Conservation (phyloP, 176 grass and related monocot genomes). For the Tuctoria greenei region DNA sequence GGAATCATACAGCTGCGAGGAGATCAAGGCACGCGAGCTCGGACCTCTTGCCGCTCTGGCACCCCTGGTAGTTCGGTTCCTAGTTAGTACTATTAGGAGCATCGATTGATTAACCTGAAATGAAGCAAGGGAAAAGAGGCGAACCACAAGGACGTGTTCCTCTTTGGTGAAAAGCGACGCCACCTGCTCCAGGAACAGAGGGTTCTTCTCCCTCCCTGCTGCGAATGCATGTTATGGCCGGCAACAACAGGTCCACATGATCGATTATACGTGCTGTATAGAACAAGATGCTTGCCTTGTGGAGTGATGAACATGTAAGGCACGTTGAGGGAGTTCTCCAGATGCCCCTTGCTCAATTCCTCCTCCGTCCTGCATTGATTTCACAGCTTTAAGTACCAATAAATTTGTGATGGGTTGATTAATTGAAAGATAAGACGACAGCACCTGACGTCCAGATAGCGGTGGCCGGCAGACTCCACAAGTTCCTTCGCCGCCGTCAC, state of each 20-base stretch:
- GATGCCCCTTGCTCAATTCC: slow-evolving; percentile 62
- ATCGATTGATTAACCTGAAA: background rate
- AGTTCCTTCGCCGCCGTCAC: slow-evolving; percentile 39
- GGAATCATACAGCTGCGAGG: slow-evolving; percentile 24
- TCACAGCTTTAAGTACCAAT: background rate
- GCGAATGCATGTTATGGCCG: no score
- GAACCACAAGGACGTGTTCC: slow-evolving; percentile 58
- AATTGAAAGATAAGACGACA: background rate
- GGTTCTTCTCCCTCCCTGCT: slow-evolving; percentile 71
- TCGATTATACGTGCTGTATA: no score
- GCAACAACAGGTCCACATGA: no score
- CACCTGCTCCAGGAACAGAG: slow-evolving; percentile 56
- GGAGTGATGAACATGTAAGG: slow-evolving; percentile 69
- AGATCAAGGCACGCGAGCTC: slow-evolving; percentile 64
- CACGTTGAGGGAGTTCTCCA: slow-evolving; percentile 49
- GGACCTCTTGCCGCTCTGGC: slow-evolving; percentile 70
- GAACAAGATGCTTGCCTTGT: slow-evolving; percentile 34
- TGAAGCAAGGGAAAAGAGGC: background rate
- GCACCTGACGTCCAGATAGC: slow-evolving; percentile 34
- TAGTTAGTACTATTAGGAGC: background rate
- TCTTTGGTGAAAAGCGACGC: slow-evolving; percentile 52
- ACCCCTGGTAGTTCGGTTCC: slow-evolving; percentile 28
- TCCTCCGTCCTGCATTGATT: slow-evolving; percentile 55
- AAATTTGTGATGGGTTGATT: background rate
- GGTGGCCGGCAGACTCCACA: slow-evolving; percentile 7